Base-by-base conservation (phyloP, 1,139 yeast species). In the Nematodospora anomalae region DNA sequence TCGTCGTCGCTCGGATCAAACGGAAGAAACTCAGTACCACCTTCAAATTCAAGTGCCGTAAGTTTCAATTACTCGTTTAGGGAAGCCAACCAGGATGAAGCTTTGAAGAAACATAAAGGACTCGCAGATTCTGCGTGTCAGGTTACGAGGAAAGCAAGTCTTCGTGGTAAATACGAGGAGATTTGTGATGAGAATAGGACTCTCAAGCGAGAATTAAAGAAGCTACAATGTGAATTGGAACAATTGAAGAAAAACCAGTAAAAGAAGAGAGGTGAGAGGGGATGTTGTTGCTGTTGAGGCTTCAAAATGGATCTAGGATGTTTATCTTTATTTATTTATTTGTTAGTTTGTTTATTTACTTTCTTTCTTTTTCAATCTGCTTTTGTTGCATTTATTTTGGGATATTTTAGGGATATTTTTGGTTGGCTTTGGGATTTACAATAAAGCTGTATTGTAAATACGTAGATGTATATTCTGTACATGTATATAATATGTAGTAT, bases 131-230 rank as follows among this genome's bases (percentile, higher is more conserved):
- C 32, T 15, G 20, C 30, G 16, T 22, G 27, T 30, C 38, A 30
- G 11, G 31, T 39, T 11, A 33, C 36, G 13, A 30, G 42, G 28
- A 38, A 31, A 26, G 27, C 28, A 4, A 33, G 42, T 33, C 16
- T 42, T 18, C 39, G 40, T 35, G 32, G 33, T 3, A 37, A 30
- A 26, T 43, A 41, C 35, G 46, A 43, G 18, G 42, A 43, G 25
- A 30, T 43, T 21, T 12, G 39, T 9, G 46, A 44, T 29, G 47
- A 45, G 25, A 44, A 44, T 33, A 32, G 38, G 32, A 42, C 24
- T 27, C 37, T 45, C 30, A 41, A 43, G 30, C 33, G 44, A 22
- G 43, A 40, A 34, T 27, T 44, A 22, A 40, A 38, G 28, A 36
- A 33, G 18, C 22, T 42, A 22, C 43, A 40, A 31, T 20, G 30